A percentile compares a stretch with the other conserved stretches of the same genome.
These are phyloP conservation scores for Paramecium biaurelia DNA, from an alignment of 73 alveolate species.

Conservation along the genomic window DNA sequence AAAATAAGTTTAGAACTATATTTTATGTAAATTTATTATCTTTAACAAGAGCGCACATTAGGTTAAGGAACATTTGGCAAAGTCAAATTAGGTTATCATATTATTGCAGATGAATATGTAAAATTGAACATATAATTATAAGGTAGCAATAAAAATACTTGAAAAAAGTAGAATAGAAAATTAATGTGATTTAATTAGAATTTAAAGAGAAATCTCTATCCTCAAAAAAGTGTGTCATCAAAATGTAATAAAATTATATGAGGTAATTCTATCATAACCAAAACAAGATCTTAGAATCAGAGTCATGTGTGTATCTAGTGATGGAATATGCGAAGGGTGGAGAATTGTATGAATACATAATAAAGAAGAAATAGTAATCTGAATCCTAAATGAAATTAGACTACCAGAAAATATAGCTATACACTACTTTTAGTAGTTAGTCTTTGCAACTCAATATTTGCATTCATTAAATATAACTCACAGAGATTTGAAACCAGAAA, in stretches of 20 bases:
- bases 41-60: constrained; percentile 5
- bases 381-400: background rate
- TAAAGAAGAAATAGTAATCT: constrained; percentile 28
- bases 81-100: constrained; percentile 12
- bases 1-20: constrained; percentile 5
- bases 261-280: constrained; percentile 35
- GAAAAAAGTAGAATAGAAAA: constrained; percentile 42
- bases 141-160: constrained; percentile 54
- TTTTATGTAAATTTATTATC: background rate
- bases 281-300: constrained; percentile 66
- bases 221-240: background rate
- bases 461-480: constrained; percentile 70
- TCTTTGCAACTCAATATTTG: constrained; percentile 70
- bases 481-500: constrained; percentile 78
- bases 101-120: constrained; percentile 15
- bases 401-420: background rate
- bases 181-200: constrained; percentile 34
- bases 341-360: constrained; percentile 82
- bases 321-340: constrained; percentile 89
- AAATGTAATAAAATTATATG: constrained; percentile 43
- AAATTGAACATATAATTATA: background rate
- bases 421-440: background rate
- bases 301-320: constrained; percentile 71
- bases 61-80: constrained; percentile 42
- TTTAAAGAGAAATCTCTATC: constrained; percentile 44